Base-by-base conservation (phyloP, 441 rosid species). In the Cnidoscolus chayamansa region DNA sequence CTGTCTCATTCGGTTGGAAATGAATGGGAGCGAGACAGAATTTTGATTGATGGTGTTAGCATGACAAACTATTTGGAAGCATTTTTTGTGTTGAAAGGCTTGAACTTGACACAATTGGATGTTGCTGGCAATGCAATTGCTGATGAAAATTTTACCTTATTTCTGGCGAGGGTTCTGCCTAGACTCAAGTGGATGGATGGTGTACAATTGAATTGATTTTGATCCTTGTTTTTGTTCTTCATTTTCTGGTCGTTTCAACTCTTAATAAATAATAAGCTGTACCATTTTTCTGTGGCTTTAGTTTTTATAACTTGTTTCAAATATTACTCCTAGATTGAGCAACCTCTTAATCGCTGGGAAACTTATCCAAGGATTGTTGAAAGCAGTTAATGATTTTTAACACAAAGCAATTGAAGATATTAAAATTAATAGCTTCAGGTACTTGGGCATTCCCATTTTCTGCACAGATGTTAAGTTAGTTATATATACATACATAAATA, bases 101-200 rank as follows among this genome's bases (percentile, higher is more conserved):
- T 86, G 88, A 81, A 84, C 56, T 81, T 94, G 85, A 83, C 79
- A 58, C 91, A 88, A 69, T 66, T 94, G 60, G 92, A 92, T 77
- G 74, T 90, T 62, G 65, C 64, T 49, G 97, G 94, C 60, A 94
- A 92, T 67, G 77, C 78, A 25, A 80, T 94, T 65, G 82, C 86
- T 67, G 86, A 71, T 79, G 88, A 84, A 63, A 83, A 79, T 10
- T 94, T 92, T 67, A 84, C 63, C 70, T 73, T 79, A 1, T 81
- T 89, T 83, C 79, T 92, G 68, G 71, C 68, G 30, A 86, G 87
- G 83, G 65, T 87, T 71, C 76, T 86, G 73, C 96, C 94, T 31
- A 78, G 73, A 62, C 92, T 94, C 8, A 78, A 81, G 76, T 90
- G 86, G 87, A 80, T 89, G 25, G 91, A 94, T 75, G 91, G 86